Base-by-base conservation (phyloP, 2,329 filamentous ascomycete genomes). In the Paecilomyces niveus region DNA sequence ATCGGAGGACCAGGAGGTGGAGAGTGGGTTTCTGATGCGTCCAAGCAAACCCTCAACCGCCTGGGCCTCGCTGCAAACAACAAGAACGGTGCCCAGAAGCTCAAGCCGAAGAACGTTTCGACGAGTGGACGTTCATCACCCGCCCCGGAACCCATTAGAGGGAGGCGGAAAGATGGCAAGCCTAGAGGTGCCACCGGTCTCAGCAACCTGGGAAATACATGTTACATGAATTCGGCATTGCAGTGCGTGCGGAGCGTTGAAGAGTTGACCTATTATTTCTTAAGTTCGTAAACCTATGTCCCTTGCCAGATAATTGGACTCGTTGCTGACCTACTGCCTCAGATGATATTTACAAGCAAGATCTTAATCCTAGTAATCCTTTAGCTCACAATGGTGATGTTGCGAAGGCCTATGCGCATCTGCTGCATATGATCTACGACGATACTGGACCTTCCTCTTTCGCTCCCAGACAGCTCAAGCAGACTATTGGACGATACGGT, bases 201-300 rank as follows among this genome's bases (percentile, higher is more conserved):
- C 56, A 86, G 85, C 63, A 99, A 99, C 69, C 78, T 99, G 13
- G 94, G 94, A 54, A 99, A 99, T 69, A 97, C 94, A 0, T 99
- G 94, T 76, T 99, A 99, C 77, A 97, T 97, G 92, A 97, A 97
- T 74, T 96, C 93, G 22, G 94, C 94, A 9, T 80, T 97, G 57
- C 94, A 99, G 72, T 99, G 94, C 72, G 85, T 99, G 55, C 87
- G 93, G 55, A 95, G 90, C 66, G 92, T 97, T 0, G 90, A 96
- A 70, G 94, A 99, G 74, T 78, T 99, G 63, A 93, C 91, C 4
- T 87, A 92, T 68, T 99, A 96, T 74, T 97, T 99, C 74, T 75
- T 97, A 71, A 74, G 79, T 75, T 60, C 54, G 64, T 68, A 50
- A 39, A 53, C 45, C 55, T 53, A 54, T 39, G 51, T 49, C 10